These are phyloP conservation scores for Exophiala viscosa DNA, from an alignment of 2,329 filamentous ascomycete genomes.

Conservation along the genomic window DNA sequence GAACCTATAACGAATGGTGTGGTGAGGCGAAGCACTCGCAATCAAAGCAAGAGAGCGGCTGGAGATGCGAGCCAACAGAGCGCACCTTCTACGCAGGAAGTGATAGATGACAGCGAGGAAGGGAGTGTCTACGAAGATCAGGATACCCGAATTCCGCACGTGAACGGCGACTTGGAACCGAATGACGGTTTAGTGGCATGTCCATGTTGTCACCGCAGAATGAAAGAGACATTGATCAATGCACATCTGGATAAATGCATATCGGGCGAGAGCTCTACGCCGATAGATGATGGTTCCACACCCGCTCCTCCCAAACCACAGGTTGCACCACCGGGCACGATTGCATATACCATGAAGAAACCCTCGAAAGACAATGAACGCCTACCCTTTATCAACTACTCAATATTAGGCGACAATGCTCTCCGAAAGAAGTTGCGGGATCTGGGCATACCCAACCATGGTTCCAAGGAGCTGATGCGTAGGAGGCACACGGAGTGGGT, in stretches of 20 bases:
- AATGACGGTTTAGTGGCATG: constrained; percentile 78
- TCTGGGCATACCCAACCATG: constrained; percentile 69
- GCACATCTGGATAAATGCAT: constrained; percentile 72
- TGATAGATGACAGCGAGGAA: constrained; percentile 41
- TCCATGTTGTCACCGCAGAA: constrained; percentile 72
- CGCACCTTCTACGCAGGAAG: constrained; percentile 27
- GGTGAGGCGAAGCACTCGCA: constrained; percentile 52
- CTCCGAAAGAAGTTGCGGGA: constrained; percentile 79
- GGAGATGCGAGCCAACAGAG: constrained; percentile 35
- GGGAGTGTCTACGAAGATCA: constrained; percentile 28
- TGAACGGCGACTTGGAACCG: constrained; percentile 27
- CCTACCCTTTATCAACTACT: constrained; percentile 79
- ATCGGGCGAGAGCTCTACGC: constrained; percentile 25
- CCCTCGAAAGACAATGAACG: constrained; percentile 47
- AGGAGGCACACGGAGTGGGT: constrained; percentile 87
- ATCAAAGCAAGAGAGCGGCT: constrained; percentile 44
- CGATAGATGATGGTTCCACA: constrained; percentile 12
- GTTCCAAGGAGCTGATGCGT: constrained; percentile 67
- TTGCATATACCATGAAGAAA: constrained; percentile 24
- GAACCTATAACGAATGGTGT: constrained; percentile 6
- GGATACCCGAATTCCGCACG: constrained; percentile 20
- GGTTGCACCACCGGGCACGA: constrained; percentile 14
- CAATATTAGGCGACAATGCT: constrained; percentile 72
- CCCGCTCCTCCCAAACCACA: constrained; percentile 10
- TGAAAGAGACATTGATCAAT: constrained; percentile 77